A percentile compares a stretch with the other conserved stretches of the same genome.
Conservation (phyloP, 2,329 filamentous ascomycete genomes). For the Diaporthe longicolla region DNA sequence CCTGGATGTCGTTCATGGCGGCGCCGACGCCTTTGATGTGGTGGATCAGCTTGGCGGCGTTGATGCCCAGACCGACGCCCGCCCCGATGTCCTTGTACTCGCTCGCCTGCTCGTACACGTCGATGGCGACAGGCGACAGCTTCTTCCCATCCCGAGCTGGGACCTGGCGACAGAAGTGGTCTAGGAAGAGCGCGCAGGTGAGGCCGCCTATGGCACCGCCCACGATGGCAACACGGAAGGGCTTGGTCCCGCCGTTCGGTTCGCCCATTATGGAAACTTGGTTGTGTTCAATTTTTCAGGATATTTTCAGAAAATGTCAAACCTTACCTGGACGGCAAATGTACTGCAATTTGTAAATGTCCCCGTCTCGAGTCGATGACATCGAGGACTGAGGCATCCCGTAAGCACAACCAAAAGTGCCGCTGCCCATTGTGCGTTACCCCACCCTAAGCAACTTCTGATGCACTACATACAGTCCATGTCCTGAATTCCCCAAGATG, state of each 20-base stretch:
- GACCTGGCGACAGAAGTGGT: conserved; percentile 32
- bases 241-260: not conserved
- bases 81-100: conserved; percentile 40
- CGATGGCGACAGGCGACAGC: conserved; percentile 10
- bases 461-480: not conserved
- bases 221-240: conserved; percentile 40
- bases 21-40: conserved; percentile 29
- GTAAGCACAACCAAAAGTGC: conserved; percentile 14
- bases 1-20: conserved; percentile 35
- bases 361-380: conserved; percentile 5
- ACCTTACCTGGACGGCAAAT: accelerated
- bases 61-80: conserved; percentile 51
- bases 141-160: not conserved
- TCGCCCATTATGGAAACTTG: not conserved
- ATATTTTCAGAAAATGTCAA: not conserved
- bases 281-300: not conserved
- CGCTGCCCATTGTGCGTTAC: not conserved
- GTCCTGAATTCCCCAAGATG: not conserved
- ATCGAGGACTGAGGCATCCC: not conserved
- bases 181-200: conserved; percentile 35
- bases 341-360: not conserved
- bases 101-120: conserved; percentile 39
- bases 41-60: conserved; percentile 48
- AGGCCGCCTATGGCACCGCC: conserved; percentile 41
- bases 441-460: conserved; percentile 10